Evolutionary conservation across 2,329 filamentous ascomycete species (phyloP).

Genomic region (Parastagonospora nodorum): DNA sequence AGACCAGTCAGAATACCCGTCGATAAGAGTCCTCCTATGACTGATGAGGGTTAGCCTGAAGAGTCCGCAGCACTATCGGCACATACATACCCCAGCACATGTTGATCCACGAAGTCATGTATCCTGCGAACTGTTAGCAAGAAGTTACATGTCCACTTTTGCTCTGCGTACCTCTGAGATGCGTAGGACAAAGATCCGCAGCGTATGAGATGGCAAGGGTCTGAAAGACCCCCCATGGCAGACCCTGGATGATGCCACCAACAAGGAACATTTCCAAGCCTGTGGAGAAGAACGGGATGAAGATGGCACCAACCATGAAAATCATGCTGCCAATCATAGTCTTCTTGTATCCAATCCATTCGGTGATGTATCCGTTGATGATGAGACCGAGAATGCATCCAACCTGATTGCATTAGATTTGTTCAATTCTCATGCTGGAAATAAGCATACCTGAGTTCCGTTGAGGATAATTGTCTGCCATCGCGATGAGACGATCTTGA

Average conservation of each 20-base stretch:
- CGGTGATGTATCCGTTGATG: constrained; percentile 50
- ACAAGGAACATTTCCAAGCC: constrained; percentile 62
- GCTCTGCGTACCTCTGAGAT: constrained; percentile 57
- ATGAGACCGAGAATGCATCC: constrained; percentile 50
- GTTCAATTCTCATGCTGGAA: background rate
- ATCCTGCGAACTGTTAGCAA: constrained; percentile 12
- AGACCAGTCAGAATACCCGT: constrained; percentile 71
- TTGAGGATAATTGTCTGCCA: constrained; percentile 54
- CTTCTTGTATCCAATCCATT: constrained; percentile 47
- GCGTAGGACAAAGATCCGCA: constrained; percentile 67
- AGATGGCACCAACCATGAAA: constrained; percentile 28
- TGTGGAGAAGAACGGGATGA: constrained; percentile 34
- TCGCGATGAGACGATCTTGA: constrained; percentile 44
- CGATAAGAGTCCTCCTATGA: constrained; percentile 68
- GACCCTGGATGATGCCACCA: constrained; percentile 57
- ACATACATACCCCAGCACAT: constrained; percentile 62
- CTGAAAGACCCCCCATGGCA: constrained; percentile 52
- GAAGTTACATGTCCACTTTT: background rate
- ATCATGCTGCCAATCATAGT: constrained; percentile 33
- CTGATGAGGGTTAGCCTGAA: constrained; percentile 5
- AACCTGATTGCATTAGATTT: constrained; percentile 30
- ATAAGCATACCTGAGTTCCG: constrained; percentile 43
- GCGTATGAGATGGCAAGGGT: constrained; percentile 31
- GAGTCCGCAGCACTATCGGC: no score
- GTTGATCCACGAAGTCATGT: constrained; percentile 66